phyloP scores from a whole-genome alignment of 495 filamentous ascomycete genomes.

The Penicillium roqueforti region DNA sequence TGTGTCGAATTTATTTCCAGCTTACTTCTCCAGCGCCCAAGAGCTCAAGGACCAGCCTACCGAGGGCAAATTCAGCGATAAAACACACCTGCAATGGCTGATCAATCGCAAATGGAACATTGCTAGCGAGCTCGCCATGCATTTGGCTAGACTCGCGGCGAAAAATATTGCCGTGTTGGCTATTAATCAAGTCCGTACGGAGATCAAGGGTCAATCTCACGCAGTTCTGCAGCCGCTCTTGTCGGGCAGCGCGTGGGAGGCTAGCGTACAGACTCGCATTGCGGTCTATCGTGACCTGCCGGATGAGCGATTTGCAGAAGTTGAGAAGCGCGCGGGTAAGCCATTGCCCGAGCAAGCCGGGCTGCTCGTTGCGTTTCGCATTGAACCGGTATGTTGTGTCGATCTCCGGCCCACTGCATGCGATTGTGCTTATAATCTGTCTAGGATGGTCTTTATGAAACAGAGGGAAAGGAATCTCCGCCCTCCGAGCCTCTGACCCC shows the following conservation, averaged over 20 bases:
- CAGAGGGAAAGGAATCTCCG: background rate
- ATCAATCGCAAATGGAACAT: constrained; percentile 59
- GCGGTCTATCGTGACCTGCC: constrained; percentile 65
- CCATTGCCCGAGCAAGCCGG: constrained; percentile 27
- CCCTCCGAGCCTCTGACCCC: background rate
- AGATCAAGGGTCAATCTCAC: constrained; percentile 49
- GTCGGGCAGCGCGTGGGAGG: constrained; percentile 66
- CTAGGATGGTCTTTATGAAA: constrained; percentile 32
- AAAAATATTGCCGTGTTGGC: constrained; percentile 63
- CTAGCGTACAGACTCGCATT: constrained; percentile 59
- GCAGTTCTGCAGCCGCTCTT: constrained; percentile 71
- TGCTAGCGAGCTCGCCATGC: constrained; percentile 51
- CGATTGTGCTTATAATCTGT: background rate
- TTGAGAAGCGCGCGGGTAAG: constrained; percentile 43
- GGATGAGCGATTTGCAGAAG: constrained; percentile 37
- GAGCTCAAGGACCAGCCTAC: constrained; percentile 37
- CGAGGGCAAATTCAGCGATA: constrained; percentile 26
- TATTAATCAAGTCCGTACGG: constrained; percentile 68
- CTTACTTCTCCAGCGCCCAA: constrained; percentile 59
- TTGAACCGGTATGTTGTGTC: constrained; percentile 34
- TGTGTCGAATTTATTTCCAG: constrained; percentile 66
- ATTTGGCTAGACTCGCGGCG: constrained; percentile 65
- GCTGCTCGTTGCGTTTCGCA: constrained; percentile 37
- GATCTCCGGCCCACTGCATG: background rate
- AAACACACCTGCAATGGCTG: constrained; percentile 50